Conservation (phyloP, 2,329 filamentous ascomycete species). For the Calonectria honghensis region DNA sequence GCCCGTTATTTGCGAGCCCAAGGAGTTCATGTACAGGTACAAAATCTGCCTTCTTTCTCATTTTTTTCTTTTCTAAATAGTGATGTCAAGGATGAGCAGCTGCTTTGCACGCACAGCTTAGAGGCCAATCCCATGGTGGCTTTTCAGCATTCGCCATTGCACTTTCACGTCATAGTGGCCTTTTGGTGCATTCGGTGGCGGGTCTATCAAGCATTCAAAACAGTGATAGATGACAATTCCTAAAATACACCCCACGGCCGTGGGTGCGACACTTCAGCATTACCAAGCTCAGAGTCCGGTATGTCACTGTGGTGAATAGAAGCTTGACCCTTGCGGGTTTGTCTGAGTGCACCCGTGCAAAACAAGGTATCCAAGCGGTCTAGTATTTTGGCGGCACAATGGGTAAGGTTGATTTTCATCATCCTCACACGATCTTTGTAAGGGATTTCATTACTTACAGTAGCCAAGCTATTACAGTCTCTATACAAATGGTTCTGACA, state of each 20-base stretch:
- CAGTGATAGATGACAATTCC: not conserved
- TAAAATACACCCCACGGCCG: not conserved
- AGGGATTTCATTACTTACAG: too few species aligned
- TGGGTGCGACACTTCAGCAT: not conserved
- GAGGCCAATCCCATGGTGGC: not conserved
- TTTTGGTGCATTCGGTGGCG: not conserved
- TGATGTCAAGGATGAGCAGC: not conserved
- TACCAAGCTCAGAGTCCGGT: not conserved
- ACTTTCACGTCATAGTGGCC: not conserved
- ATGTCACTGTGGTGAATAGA: too few species aligned
- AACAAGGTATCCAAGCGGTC: too few species aligned
- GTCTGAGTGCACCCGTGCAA: too few species aligned
- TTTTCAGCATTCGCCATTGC: not conserved
- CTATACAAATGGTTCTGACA: too few species aligned
- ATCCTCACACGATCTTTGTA: too few species aligned
- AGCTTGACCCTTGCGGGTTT: too few species aligned
- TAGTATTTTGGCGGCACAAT: too few species aligned
- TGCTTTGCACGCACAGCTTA: not conserved
- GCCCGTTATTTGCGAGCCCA: not conserved
- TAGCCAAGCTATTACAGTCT: too few species aligned
- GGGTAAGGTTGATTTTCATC: too few species aligned
- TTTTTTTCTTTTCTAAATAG: not conserved
- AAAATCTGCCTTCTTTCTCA: not conserved
- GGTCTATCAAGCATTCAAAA: not conserved
- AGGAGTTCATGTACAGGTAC: not conserved